Evolutionary conservation across 1,284 basidiomycete genomes (phyloP), one percentile per base, ranked within the genome.

Genomic region (Ceratobasidium sp.): DNA sequence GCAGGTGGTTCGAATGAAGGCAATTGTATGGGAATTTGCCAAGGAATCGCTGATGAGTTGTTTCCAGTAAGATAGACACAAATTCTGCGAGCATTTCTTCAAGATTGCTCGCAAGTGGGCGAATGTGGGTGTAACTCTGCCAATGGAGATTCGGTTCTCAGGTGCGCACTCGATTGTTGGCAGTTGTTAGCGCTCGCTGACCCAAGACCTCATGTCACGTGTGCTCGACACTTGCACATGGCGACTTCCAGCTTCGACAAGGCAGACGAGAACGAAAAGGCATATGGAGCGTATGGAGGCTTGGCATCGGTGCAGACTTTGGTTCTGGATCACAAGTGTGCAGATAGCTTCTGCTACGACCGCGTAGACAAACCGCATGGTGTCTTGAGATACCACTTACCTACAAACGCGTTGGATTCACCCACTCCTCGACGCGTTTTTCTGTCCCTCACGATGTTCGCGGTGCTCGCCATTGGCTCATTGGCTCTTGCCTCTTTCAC

Each of bases 381-480:
- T 22, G 31, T 14, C 33, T 36, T 36, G 36, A 29, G 65, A 69
- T 69, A 69, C 22, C 36, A 15, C 36, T 44, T n/a, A 6, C 15
- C 31, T 69, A 69, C 33, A 69, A 69, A 69, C 56, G 41, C 22
- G 7, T 17, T 22, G n/a, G 14, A 7, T 33, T 69, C 33, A 11
- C 11, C 17, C n/a, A 14, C 36, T 17, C 41, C 29, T 22, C 6
- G 54, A 24, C 54, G 54, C 15, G 8, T 29, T 7, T 24, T 41
- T 22, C 15, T 17, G 51, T 69, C 65, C n/a, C 53, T 45, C 14
- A 69, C 65, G 27, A 69, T 69, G 65, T 44, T 69, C 53, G 51
- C 65, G 53, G 65, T 56, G 17, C 65, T 69, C 65, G 65, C 51
- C 22, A 44, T 69, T 56, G 65, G 65, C 53, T 62, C 56, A 36